A percentile compares a stretch with the other conserved stretches of the same genome.
These are phyloP conservation scores for Trichoderma arundinaceum DNA, from an alignment of 2,329 filamentous ascomycete species.

Conservation along the genomic window DNA sequence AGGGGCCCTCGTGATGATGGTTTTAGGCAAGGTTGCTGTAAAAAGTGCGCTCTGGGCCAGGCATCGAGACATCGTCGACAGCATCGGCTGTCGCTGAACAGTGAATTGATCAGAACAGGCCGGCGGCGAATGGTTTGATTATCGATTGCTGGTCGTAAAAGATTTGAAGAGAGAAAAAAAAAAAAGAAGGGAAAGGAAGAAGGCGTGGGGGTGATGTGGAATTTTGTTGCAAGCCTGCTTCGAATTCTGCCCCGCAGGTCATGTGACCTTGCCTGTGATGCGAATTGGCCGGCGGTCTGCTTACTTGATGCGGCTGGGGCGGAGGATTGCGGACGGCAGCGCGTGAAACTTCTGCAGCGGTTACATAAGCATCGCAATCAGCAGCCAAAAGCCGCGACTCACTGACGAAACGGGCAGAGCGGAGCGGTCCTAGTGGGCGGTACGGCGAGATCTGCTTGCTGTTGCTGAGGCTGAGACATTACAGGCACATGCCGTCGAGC, in stretches of 20 bases:
- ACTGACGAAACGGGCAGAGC: background rate
- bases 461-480: slow-evolving; percentile 11
- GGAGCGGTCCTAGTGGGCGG: background rate
- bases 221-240: slow-evolving; percentile 4
- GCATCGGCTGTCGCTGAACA: slow-evolving; percentile 41
- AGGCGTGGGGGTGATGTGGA: background rate
- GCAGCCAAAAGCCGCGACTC: background rate
- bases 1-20: slow-evolving; percentile 72
- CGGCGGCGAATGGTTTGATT: slow-evolving; percentile 44
- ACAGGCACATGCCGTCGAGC: slow-evolving; percentile 17
- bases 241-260: slow-evolving; percentile 32
- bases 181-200: background rate
- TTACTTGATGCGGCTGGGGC: slow-evolving; percentile 3
- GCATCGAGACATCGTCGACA: slow-evolving; percentile 58
- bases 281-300: background rate
- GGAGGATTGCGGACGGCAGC: background rate
- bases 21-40: slow-evolving; percentile 65
- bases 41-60: slow-evolving; percentile 63
- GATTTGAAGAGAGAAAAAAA: slow-evolving; percentile 37
- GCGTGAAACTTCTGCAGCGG: background rate
- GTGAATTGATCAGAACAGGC: slow-evolving; percentile 40
- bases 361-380: slow-evolving; percentile 9
- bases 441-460: background rate
- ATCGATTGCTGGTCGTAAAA: slow-evolving; percentile 53
- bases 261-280: slow-evolving; percentile 36